Base-by-base conservation (phyloP, 2,329 filamentous ascomycete species). In the Diplodia sapinea region DNA sequence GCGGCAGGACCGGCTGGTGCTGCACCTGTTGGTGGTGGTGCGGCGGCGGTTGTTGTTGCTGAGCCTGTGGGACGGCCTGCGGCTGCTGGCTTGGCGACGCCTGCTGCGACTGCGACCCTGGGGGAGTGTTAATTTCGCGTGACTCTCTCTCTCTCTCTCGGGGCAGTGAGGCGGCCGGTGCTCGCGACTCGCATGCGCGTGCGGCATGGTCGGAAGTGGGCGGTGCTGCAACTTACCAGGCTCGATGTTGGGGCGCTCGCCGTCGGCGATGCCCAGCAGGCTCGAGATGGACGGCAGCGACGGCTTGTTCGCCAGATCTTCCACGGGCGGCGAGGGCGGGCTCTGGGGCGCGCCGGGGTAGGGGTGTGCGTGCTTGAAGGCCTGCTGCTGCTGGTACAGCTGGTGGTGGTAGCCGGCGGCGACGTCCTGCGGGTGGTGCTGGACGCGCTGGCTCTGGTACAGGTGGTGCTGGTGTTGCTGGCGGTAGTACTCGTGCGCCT, bases 241-340 rank as follows among this genome's bases (percentile, higher is more conserved):
- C 63, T 80, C 77, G 49, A 80, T 79, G 78, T 76, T 83, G 79
- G 75, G 83, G 80, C 80, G 89, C 82, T 78, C 89, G 73, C 88
- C 88, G 79, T 95, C 92, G 65, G 93, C 92, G 74, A 94, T 87
- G 70, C 91, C 91, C 63, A 98, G 85, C 68, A 98, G 86, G 78
- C 93, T 94, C 47, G 93, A 97, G 78, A 98, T 97, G 49, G 94
- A 97, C 23, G 94, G 94, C 68, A 98, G 83, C 62, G 93, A 96
- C 75, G 91, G 95, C 81, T 90, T 94, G 72, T 88, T 83, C 55
- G 66, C 57, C 40, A 81, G 80, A 75, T 93, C 90, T 74, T 93
- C 91, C 77, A 91, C 88, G 52, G 90, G 90, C 69, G 90, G 90
- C 72, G 90, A 93, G 38, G 90, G 90, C 66, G 90, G 90, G 63